These are phyloP conservation scores for Coemansia sp. DNA, from an alignment of 192 early-diverging fungal genomes.

Conservation along the genomic window DNA sequence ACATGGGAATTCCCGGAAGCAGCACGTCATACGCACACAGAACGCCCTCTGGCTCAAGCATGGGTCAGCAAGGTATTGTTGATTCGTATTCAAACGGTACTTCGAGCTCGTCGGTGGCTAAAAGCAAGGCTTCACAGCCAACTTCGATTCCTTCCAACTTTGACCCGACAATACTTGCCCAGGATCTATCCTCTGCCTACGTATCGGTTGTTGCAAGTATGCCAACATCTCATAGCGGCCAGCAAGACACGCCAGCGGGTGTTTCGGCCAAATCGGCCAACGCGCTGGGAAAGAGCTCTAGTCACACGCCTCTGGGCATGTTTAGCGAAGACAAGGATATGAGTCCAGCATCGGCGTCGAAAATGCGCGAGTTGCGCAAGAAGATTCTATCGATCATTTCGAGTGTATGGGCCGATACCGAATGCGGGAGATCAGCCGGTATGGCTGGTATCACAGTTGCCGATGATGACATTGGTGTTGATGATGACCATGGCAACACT, in stretches of 20 bases:
- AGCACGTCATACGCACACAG: constrained; percentile 13
- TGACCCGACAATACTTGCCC: constrained; percentile 41
- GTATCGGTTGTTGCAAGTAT: constrained; percentile 37
- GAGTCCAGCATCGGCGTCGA: constrained; percentile 10
- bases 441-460: constrained; percentile 47
- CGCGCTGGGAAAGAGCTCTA: constrained; percentile 47
- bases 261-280: constrained; percentile 14
- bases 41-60: constrained; percentile 38
- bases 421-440: constrained; percentile 49
- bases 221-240: constrained; percentile 3
- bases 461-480: constrained; percentile 20
- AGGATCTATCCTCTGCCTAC: constrained; percentile 49
- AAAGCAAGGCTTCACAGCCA: neutral
- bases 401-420: constrained; percentile 52
- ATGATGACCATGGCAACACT: neutral
- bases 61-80: constrained; percentile 6
- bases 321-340: neutral
- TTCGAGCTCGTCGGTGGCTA: constrained; percentile 9
- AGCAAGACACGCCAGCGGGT: neutral
- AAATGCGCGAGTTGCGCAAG: constrained; percentile 40
- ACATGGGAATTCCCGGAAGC: constrained; percentile 16
- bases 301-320: constrained; percentile 21
- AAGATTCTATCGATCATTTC: constrained; percentile 45
- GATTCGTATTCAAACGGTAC: neutral
- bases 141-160: constrained; percentile 17